Percentiles rank a stretch among this genome's conserved stretches.
Evolutionary conservation across 2,329 filamentous ascomycete species (phyloP).

Genomic region (Bipolaris cookei): DNA sequence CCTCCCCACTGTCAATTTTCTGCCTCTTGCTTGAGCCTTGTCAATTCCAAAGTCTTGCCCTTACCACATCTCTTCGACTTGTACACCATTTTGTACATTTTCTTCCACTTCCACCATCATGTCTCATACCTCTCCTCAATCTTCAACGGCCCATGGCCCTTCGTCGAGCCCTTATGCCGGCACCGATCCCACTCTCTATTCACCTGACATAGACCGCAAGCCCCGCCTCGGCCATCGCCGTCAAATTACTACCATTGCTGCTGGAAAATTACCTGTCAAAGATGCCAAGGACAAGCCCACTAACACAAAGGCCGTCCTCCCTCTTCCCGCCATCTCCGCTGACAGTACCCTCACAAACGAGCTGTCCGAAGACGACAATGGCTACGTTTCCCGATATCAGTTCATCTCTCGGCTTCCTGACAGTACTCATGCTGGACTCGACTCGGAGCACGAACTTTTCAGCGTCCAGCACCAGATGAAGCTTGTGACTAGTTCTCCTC

Average conservation of each 20-base stretch:
- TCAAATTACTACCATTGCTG: conserved; percentile 21
- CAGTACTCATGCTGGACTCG: conserved; percentile 29
- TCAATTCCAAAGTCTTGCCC: conserved; percentile 18
- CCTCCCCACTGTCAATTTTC: conserved; percentile 17
- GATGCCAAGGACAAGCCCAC: conserved; percentile 11
- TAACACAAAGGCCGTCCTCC: conserved; percentile 20
- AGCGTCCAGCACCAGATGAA: conserved; percentile 39
- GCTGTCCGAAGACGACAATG: conserved; percentile 22
- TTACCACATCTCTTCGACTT: conserved; percentile 24
- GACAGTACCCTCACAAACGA: conserved; percentile 37
- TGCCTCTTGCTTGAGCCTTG: conserved; percentile 26
- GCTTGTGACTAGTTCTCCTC: conserved; percentile 26
- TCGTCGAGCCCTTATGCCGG: conserved; percentile 36
- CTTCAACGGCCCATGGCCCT: conserved; percentile 28
- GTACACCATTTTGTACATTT: conserved; percentile 9
- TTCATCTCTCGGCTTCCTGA: conserved; percentile 29
- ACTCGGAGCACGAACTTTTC: conserved; percentile 33
- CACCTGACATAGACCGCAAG: conserved; percentile 33
- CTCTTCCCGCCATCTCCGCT: conserved; percentile 20
- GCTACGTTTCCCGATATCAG: conserved; percentile 38
- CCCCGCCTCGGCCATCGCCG: conserved; percentile 17
- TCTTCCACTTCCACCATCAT: conserved; percentile 25
- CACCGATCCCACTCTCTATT: conserved; percentile 40
- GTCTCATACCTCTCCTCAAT: conserved; percentile 36
- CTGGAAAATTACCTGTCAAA: conserved; percentile 12